A percentile compares a stretch with the other conserved stretches of the same genome.
phyloP scores from a whole-genome alignment of 106 monocot genomes.

The Dactylorhiza incarnata region DNA sequence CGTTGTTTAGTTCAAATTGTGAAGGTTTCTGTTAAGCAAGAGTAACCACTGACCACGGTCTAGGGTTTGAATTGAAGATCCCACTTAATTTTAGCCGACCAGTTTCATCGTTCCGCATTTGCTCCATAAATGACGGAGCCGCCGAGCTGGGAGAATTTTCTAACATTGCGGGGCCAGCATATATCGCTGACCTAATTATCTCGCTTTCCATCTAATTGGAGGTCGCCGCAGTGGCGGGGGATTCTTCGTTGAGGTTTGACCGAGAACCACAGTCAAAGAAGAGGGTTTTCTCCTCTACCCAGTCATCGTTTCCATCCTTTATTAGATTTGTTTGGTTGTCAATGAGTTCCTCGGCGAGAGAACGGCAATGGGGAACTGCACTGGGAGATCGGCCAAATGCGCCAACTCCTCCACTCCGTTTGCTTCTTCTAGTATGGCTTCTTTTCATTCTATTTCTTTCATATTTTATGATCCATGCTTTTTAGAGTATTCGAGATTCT shows the following conservation, averaged over 20 bases:
- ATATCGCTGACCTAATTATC: background rate
- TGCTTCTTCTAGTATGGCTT: constrained; percentile 10
- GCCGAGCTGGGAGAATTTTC: background rate
- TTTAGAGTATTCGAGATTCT: background rate
- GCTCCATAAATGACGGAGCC: background rate
- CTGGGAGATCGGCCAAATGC: constrained; percentile 17
- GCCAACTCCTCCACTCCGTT: constrained; percentile 17
- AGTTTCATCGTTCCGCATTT: background rate
- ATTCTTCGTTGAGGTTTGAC: background rate
- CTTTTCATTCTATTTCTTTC: background rate
- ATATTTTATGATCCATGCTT: background rate
- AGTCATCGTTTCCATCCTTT: background rate
- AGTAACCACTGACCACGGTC: too few species aligned
- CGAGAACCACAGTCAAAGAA: constrained; percentile 3
- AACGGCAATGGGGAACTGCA: constrained; percentile 19
- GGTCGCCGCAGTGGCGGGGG: constrained; percentile 3
- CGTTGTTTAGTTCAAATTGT: too few species aligned
- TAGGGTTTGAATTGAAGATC: too few species aligned
- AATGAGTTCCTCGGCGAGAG: background rate
- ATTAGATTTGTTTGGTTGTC: background rate
- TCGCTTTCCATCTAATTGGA: background rate
- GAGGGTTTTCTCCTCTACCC: constrained; percentile 2
- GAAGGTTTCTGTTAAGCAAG: too few species aligned
- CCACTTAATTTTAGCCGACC: background rate
- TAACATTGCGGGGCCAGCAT: background rate